A percentile compares a stretch with the other conserved stretches of the same genome.
phyloP scores from a whole-genome alignment of 371 early-diverging fungal genomes.

The Mucor indicus region DNA sequence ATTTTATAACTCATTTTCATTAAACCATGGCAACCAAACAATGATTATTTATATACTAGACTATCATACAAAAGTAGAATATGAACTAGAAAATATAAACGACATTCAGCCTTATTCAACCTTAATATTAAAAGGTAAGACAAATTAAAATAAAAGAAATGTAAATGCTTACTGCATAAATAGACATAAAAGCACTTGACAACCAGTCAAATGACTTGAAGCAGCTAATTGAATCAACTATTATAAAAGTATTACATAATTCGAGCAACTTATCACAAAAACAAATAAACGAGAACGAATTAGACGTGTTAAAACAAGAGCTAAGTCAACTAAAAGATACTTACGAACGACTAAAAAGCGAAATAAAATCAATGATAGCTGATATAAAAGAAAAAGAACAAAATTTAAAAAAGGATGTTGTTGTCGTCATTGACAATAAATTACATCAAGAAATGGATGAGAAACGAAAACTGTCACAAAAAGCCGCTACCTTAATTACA shows the following conservation, averaged over 20 bases:
- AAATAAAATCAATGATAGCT: not conserved
- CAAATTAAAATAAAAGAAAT: not conserved
- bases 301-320: slow-evolving; percentile 8
- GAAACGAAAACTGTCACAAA: slow-evolving; percentile 59
- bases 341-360: slow-evolving; percentile 1
- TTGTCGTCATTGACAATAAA: slow-evolving; percentile 28
- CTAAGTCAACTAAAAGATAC: not conserved
- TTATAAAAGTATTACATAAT: not conserved
- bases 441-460: slow-evolving; percentile 50
- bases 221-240: not conserved
- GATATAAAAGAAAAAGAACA: slow-evolving; percentile 2
- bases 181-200: not conserved
- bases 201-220: not conserved
- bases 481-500: slow-evolving; percentile 51
- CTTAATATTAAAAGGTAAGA: slow-evolving; percentile 48
- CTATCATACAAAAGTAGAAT: slow-evolving; percentile 43
- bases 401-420: slow-evolving; percentile 19
- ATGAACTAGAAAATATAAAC: slow-evolving; percentile 58
- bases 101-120: slow-evolving; percentile 57
- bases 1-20: slow-evolving; percentile 45
- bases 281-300: not conserved
- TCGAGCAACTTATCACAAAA: not conserved
- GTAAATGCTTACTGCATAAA: not conserved
- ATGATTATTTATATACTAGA: slow-evolving; percentile 55
- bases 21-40: slow-evolving; percentile 3